Base-by-base conservation (phyloP, 352 stramenopile species). In the Globisporangium parvum region DNA sequence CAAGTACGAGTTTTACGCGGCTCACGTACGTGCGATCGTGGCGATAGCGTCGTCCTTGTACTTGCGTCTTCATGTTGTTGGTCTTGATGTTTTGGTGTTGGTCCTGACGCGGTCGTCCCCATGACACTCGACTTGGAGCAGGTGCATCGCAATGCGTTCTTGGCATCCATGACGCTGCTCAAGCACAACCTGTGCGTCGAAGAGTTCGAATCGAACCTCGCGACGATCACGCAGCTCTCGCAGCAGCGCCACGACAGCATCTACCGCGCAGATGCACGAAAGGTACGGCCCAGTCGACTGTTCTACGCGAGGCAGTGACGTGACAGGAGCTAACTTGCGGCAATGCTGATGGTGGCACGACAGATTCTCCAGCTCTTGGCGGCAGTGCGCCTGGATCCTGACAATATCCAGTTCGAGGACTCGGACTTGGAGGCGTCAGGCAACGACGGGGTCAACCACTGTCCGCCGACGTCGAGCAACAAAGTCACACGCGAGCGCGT, bases 241-340 rank as follows among this genome's bases (percentile, higher is more conserved):
- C 85, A 95, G 59, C 81, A 91, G 64, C 77, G 83, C 3, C 71
- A 89, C 48, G 83, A 93, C 62, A 90, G 77, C 47, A 88, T 91
- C 45, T 93, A 95, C 66, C 69, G 85, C 33, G 67, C 74, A 0
- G 75, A 95, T 60, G 83, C 83, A 2, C 73, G 85, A 33, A 93
- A 93, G 64, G 74, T 84, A 60, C n/a, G n/a, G n/a, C n/a, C n/a
- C n/a, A n/a, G n/a, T n/a, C n/a, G n/a, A n/a, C n/a, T n/a, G n/a
- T n/a, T n/a, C n/a, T n/a, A n/a, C n/a, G n/a, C n/a, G n/a, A n/a
- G n/a, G n/a, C n/a, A n/a, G n/a, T n/a, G n/a, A n/a, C n/a, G n/a
- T n/a, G n/a, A n/a, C n/a, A n/a, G n/a, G n/a, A n/a, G n/a, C n/a
- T n/a, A n/a, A n/a, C n/a, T n/a, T n/a, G n/a, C n/a, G n/a, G n/a